Base-by-base conservation (phyloP, 495 filamentous ascomycete species). In the Talaromyces ruber region DNA sequence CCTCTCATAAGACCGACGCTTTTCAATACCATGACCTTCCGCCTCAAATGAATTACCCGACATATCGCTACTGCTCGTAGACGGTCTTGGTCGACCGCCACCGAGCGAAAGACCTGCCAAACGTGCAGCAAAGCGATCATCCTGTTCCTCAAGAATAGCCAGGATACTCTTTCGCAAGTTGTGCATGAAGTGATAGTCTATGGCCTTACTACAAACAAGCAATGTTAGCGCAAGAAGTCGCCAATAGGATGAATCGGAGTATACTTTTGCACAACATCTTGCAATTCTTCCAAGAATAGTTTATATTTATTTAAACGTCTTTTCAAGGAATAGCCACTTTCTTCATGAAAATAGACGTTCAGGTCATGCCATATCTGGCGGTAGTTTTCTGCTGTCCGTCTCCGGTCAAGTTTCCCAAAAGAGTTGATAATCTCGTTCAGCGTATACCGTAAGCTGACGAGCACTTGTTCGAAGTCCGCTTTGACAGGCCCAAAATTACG, bases 261-360 rank as follows among this genome's bases (percentile, higher is more conserved):
- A 64, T 71, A 83, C 79, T 76, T 75, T 67, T 72, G 76, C 56
- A 81, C 65, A 51, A 79, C 65, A 64, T 81, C 73, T 39, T 68
- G 66, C 64, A 86, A 65, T 50, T 79, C 78, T 47, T 72, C 64
- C 25, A 87, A 62, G 62, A 85, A 84, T 14, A 65, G 67, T 22
- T 77, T 76, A 65, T 86, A 88, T 63, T 76, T 71, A 7, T 79
- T 77, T 26, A 89, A 70, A 7, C 86, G 81, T 14, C 73, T 71
- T 4, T 68, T 66, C 34, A 89, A 68, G 0, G 74, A 65, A 28
- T 78, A 75, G 1, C 78, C 73, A 56, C 83, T 79, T 61, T 84
- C 79, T 28, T 75, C 68, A 62, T 73, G 72, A 64, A 88, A 84
- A 63, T 75, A 76, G 2, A 67, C 62, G 58, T 69, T 67, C 53